Base-by-base conservation (phyloP, 306 rosid genomes). In the Acacia confusa region DNA sequence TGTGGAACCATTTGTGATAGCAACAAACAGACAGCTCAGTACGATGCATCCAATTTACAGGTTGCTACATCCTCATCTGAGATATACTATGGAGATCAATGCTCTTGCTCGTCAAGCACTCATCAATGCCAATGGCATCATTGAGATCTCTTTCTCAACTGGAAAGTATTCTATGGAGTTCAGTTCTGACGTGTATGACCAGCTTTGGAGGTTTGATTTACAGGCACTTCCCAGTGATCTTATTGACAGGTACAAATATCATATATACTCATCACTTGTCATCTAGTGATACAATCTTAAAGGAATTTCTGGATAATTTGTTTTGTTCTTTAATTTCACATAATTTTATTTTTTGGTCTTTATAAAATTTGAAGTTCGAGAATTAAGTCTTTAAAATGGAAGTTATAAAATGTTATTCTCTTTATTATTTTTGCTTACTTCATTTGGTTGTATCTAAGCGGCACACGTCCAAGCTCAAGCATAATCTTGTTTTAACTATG, bases 11-110 rank as follows among this genome's bases (percentile, higher is more conserved):
- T 78, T 74, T 66, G 75, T 85, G 1, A 83, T 88, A 70, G 91
- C 87, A 85, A 85, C 91, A 75, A 19, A 88, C 27, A 78, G 83
- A 32, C 87, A 88, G 60, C 88, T 88, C 3, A 88, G 91, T 27
- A 25, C 77, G 17, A 85, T 88, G 86, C 91, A 88, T 79, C 87
- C 91, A 75, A 81, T 88, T 20, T 66, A 83, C 10, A 85, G 68
- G 78, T 76, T 88, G 72, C 45, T 81, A 15, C 83, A 83, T 83
- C 91, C 91, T 67, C 91, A 85, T 76, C 52, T 88, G 79, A 85
- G 86, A 83, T 88, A 75, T 34, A 85, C 91, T 0, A 4, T 87
- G 83, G 79, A 63, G 68, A 87, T 87, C 73, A 88, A 88, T 32
- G 19, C 91, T 13, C 79, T 88, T 36, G 91, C 86, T 0, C 86